Evolutionary conservation across 2,329 filamentous ascomycete species (phyloP).

Genomic region (Neoscytalidium dimidiatum): DNA sequence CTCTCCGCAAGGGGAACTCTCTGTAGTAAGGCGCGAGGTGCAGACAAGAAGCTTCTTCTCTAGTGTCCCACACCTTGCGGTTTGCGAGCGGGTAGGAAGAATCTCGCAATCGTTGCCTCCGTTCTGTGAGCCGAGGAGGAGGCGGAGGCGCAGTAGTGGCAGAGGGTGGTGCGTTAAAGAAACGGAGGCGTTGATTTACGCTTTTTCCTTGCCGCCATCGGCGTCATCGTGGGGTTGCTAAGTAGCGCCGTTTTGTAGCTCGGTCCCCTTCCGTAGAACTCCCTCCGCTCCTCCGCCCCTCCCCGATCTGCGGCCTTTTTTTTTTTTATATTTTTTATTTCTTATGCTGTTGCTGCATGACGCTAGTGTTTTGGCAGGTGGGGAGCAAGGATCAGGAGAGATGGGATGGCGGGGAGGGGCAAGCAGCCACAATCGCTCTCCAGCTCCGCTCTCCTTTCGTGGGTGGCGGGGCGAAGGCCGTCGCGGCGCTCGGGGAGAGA

Average conservation of each 20-base stretch:
- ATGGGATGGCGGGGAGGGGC: not conserved
- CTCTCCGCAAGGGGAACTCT: too few species aligned
- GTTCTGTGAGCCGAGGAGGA: not conserved
- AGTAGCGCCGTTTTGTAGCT: not conserved
- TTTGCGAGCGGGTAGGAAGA: too few species aligned
- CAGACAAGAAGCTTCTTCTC: not conserved
- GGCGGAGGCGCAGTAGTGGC: not conserved
- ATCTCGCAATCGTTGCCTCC: not conserved
- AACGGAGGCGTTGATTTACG: not conserved
- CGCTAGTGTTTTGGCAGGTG: constrained; percentile 14
- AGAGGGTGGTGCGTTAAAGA: not conserved
- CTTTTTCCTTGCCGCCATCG: not conserved
- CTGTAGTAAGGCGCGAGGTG: too few species aligned
- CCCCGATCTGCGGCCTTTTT: constrained; percentile 7
- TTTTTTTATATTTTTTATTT: too few species aligned
- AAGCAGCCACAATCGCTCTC: too few species aligned
- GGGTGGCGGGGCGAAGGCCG: constrained; percentile 5
- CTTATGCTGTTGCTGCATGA: too few species aligned
- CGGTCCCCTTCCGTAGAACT: too few species aligned
- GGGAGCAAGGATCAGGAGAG: not conserved
- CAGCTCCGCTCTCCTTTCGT: not conserved
- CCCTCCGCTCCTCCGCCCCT: too few species aligned
- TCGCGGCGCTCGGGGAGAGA: not conserved
- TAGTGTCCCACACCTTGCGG: not conserved
- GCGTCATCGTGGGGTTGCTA: not conserved